A percentile compares a stretch with the other conserved stretches of the same genome.
These are phyloP conservation scores for Haematococcus sp. DNA, from an alignment of 139 green algal species.

Conservation along the genomic window DNA sequence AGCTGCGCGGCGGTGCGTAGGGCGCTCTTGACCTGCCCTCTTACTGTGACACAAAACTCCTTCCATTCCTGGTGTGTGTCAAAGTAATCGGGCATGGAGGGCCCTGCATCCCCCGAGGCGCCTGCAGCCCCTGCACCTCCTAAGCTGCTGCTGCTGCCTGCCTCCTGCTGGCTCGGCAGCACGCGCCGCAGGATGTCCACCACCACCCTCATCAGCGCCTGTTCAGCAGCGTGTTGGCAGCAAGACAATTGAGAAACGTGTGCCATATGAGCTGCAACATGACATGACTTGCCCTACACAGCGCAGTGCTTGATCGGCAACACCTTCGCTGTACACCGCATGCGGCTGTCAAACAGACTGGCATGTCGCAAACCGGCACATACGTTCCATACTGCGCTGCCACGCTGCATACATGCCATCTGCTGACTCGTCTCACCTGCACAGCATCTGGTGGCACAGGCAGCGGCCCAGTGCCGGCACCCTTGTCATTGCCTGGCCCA, in stretches of 20 bases:
- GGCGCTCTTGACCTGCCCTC: slow-evolving; percentile 30
- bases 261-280: too few relatives aligned
- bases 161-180: not conserved
- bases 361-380: too few relatives aligned
- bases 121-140: slow-evolving; percentile 3
- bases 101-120: slow-evolving; percentile 14
- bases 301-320: too few relatives aligned
- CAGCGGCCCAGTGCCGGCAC: too few relatives aligned
- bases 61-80: slow-evolving; percentile 27
- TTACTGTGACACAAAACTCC: not conserved
- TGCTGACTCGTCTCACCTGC: not conserved
- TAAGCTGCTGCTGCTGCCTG: not conserved
- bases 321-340: too few relatives aligned
- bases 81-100: slow-evolving; percentile 44
- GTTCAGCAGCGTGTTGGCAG: too few relatives aligned
- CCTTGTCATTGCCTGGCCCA: too few relatives aligned
- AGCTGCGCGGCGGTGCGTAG: slow-evolving; percentile 24
- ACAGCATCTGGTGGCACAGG: not conserved
- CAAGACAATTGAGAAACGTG: too few relatives aligned
- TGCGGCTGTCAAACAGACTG: too few relatives aligned
- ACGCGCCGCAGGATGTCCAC: slow-evolving; percentile 21
- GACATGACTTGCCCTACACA: too few relatives aligned
- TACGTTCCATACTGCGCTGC: too few relatives aligned
- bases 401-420: too few relatives aligned
- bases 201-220: slow-evolving; percentile 18